phyloP scores from a whole-genome alignment of 345 rosid genomes.

The Moringa oleifera region DNA sequence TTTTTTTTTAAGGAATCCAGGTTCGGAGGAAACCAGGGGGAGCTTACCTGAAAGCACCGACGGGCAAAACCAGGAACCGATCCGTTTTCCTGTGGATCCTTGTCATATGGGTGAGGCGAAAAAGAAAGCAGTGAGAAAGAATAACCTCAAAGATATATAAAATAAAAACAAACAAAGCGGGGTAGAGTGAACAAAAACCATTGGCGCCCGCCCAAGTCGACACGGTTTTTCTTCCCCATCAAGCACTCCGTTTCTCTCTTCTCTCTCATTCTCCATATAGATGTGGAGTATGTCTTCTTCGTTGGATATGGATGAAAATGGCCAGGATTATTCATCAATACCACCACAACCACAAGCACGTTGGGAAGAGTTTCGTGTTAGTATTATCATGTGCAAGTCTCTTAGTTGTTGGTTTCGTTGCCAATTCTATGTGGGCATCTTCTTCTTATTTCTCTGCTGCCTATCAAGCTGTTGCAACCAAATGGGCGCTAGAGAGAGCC shows the following conservation, averaged over 20 bases:
- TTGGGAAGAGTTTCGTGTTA: constrained; percentile 25
- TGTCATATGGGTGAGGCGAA: too few relatives aligned
- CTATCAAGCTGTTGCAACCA: constrained; percentile 28
- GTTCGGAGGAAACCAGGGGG: too few relatives aligned
- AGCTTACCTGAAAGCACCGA: too few relatives aligned
- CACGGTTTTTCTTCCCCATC: constrained; percentile 11
- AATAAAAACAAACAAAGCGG: background rate
- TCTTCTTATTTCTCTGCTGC: constrained; percentile 27
- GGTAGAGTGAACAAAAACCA: constrained; percentile 26
- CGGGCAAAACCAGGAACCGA: too few relatives aligned
- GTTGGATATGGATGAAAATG: constrained; percentile 23
- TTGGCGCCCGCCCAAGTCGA: constrained; percentile 40
- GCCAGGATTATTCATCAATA: constrained; percentile 19
- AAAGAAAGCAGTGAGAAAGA: too few relatives aligned
- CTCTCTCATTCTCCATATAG: constrained; percentile 6
- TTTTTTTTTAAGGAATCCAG: too few relatives aligned
- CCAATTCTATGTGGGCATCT: constrained; percentile 37
- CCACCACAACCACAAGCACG: constrained; percentile 25
- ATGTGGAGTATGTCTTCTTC: constrained; percentile 9
- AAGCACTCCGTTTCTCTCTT: background rate
- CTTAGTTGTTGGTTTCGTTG: constrained; percentile 36
- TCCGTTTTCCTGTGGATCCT: background rate
- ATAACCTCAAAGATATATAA: too few relatives aligned
- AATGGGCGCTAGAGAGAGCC: constrained; percentile 36
- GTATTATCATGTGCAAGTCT: constrained; percentile 29